These are phyloP conservation scores for Chaetomium globosum DNA, from an alignment of 2,329 filamentous ascomycete genomes.

Conservation along the genomic window DNA sequence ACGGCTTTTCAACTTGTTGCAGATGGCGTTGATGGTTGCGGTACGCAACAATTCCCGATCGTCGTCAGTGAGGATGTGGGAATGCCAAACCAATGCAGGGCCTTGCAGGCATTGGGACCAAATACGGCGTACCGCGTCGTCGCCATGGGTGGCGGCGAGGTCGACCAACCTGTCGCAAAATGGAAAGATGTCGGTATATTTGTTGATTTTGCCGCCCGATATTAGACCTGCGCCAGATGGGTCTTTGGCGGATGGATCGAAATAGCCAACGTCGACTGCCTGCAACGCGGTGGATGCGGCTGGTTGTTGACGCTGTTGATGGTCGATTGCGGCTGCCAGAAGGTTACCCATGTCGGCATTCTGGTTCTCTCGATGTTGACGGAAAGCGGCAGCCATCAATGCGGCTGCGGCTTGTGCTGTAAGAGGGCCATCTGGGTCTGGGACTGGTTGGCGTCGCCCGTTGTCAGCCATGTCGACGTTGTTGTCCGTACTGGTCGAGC, in stretches of 20 bases:
- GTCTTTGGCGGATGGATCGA: not conserved
- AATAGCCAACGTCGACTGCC: not conserved
- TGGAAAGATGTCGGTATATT: not conserved
- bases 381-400: no score
- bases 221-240: not conserved
- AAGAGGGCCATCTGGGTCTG: no score
- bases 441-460: no score
- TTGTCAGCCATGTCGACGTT: no score
- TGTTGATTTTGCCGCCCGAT: not conserved
- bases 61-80: not conserved
- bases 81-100: not conserved
- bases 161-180: not conserved
- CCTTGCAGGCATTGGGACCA: not conserved
- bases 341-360: no score
- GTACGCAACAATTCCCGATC: not conserved
- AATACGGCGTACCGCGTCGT: not conserved
- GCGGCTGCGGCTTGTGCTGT: no score
- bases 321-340: no score
- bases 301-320: no score
- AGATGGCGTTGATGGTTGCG: not conserved
- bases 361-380: no score
- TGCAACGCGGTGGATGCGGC: no score
- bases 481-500: no score
- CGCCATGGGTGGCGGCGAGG: not conserved
- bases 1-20: not conserved